A percentile compares a stretch with the other conserved stretches of the same genome.
Evolutionary conservation across 108 stramenopile genomes (phyloP).

Genomic region (Pseudonitzschia multiseries): DNA sequence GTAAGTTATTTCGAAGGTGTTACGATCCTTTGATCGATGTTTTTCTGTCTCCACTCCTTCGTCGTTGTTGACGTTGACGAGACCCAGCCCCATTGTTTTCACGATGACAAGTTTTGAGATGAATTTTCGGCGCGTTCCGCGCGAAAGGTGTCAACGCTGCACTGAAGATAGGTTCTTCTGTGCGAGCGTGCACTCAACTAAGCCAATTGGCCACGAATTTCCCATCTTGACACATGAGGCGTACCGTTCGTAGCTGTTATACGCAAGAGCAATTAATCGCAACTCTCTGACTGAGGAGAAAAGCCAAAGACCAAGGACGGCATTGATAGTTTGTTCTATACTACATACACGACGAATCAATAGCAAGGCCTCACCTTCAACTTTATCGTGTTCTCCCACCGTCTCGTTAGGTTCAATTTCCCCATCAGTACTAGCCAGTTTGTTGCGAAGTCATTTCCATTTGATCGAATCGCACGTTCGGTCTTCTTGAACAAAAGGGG

Average conservation of each 20-base stretch:
- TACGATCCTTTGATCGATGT: neutral
- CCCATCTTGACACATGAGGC: neutral
- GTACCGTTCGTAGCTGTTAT: no score
- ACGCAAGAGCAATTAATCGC: neutral
- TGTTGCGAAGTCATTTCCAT: neutral
- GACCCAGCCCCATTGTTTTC: neutral
- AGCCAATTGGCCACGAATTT: constrained; percentile 3
- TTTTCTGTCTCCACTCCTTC: neutral
- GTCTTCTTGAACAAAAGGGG: neutral
- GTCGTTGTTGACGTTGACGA: neutral
- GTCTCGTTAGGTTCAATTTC: neutral
- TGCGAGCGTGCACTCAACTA: neutral
- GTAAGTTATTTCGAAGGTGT: neutral
- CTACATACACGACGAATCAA: neutral
- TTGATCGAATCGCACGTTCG: neutral
- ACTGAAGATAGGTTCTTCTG: neutral
- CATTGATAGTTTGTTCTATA: neutral
- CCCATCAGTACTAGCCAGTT: neutral
- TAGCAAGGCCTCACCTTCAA: neutral
- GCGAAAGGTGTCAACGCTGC: constrained; percentile 1
- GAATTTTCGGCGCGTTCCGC: neutral
- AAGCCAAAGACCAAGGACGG: neutral
- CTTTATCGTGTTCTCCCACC: neutral
- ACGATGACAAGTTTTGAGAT: neutral
- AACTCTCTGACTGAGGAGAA: neutral